Evolutionary conservation across 169 alveolate species (phyloP), one percentile per base, ranked within the genome.

Genomic region (Plasmodium coatneyi): DNA sequence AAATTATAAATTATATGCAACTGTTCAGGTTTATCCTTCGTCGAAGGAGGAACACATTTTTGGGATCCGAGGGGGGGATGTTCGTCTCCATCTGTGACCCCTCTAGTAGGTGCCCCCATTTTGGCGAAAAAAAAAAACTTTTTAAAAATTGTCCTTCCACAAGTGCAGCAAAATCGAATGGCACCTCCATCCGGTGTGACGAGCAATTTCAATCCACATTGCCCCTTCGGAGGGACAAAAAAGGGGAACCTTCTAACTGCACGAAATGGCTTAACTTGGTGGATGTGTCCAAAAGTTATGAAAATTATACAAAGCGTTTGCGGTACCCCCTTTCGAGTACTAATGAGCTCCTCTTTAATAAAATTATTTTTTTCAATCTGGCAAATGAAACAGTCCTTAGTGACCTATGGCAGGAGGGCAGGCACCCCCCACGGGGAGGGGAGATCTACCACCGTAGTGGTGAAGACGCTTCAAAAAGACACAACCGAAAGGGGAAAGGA

Each of bases 331-430:
- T 66, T 66, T 66, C n/a, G 22, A 54, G 10, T 39, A 81, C 39
- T 2, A 81, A 81, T 81, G 71, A 84, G 32, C 16, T 39, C 36
- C 39, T 43, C 46, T 22, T 71, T 3, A 76, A 74, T 56, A 86
- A 76, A 86, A 28, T 74, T 0, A 34, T 76, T n/a, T 32, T 46
- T 22, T 86, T 86, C 80, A 49, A 86, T 41, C 16, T 74, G 16
- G 4, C 5, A 52, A 72, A 86, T 76, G 93, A 86, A 74, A 78
- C 30, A 10, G 71, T 56, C 19, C 12, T 82, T 72, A 82, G 19
- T 25, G 70, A 80, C n/a, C 0, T 34, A 14, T 41, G 60, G 54
- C 72, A 80, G 56, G 34, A n/a, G 16, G 43, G 10, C 0, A 32
- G 46, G 30, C 39, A 66, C 5, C 3, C 3, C 25, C 22, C 43